phyloP scores from a whole-genome alignment of 1,284 basidiomycete species.

The Rhodotorula sp. region DNA sequence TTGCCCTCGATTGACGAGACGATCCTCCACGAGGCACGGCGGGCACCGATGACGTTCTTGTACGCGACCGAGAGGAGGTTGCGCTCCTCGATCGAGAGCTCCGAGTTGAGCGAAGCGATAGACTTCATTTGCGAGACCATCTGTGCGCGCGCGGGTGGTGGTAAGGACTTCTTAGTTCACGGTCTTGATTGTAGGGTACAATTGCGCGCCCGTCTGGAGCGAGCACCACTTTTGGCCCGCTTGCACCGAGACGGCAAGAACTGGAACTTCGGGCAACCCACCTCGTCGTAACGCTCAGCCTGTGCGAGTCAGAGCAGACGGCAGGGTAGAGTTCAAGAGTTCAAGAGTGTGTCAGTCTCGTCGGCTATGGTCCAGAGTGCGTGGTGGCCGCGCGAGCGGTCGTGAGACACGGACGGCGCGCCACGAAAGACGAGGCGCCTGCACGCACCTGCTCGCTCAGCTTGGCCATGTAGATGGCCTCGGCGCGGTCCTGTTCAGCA shows the following conservation, averaged over 20 bases:
- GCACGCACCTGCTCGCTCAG: constrained; percentile 76
- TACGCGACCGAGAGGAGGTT: constrained; percentile 56
- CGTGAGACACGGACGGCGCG: not conserved
- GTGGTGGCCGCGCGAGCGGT: not conserved
- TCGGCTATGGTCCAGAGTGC: not conserved
- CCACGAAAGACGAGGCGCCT: not conserved
- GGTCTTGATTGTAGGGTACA: not conserved
- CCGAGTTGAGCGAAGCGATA: constrained; percentile 67
- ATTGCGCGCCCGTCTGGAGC: not conserved
- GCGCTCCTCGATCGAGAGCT: constrained; percentile 55
- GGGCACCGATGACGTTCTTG: constrained; percentile 54
- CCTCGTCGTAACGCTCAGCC: constrained; percentile 94
- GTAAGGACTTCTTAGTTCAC: not conserved
- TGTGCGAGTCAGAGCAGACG: constrained; percentile 14
- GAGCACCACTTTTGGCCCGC: too few relatives aligned
- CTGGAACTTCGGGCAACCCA: constrained; percentile 48
- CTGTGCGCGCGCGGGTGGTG: constrained; percentile 52
- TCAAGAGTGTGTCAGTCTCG: too few relatives aligned
- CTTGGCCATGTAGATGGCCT: constrained; percentile 99
- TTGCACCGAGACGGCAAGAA: too few relatives aligned
- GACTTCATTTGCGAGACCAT: constrained; percentile 99
- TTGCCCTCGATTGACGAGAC: constrained; percentile 55
- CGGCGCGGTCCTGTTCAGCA: constrained; percentile 48
- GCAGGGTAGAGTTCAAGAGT: not conserved
- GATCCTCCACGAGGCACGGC: constrained; percentile 55